Conservation (phyloP, 2,329 filamentous ascomycete species). For the Lachnellula cervina region DNA sequence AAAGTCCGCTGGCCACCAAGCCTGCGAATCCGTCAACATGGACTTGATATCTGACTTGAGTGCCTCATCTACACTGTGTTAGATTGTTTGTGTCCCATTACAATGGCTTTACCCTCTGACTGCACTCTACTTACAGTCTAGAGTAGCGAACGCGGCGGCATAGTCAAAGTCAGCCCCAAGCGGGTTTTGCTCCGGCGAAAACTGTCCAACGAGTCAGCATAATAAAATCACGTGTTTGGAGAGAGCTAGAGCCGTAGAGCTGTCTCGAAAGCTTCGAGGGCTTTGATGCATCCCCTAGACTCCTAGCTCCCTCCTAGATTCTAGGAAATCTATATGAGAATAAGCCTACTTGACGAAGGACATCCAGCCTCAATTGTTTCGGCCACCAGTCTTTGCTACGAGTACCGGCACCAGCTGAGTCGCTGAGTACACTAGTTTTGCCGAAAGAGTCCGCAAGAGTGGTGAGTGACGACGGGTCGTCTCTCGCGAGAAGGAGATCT, state of each 20-base stretch:
- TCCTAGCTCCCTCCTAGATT: neutral
- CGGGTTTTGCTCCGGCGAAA: slow-evolving; percentile 48
- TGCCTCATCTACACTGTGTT: slow-evolving; percentile 27
- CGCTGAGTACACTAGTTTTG: slow-evolving; percentile 19
- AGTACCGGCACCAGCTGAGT: slow-evolving; percentile 43
- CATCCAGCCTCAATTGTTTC: slow-evolving; percentile 48
- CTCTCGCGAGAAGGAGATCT: slow-evolving; percentile 12
- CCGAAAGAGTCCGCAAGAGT: slow-evolving; percentile 21
- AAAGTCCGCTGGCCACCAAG: slow-evolving; percentile 59
- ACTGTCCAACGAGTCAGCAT: slow-evolving; percentile 29
- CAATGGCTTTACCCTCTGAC: neutral
- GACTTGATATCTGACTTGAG: slow-evolving; percentile 53
- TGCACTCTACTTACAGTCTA: slow-evolving; percentile 46
- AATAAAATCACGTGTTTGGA: too few species aligned
- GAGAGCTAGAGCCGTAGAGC: too few species aligned
- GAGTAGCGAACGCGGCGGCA: slow-evolving; percentile 51
- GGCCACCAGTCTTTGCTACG: slow-evolving; percentile 56
- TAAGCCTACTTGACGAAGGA: slow-evolving; percentile 42
- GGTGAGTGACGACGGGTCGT: slow-evolving; percentile 16
- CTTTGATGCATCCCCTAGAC: neutral
- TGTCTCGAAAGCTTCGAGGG: too few species aligned
- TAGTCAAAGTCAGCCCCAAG: slow-evolving; percentile 50
- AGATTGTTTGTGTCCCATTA: neutral
- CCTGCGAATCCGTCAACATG: slow-evolving; percentile 56
- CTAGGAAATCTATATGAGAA: too few species aligned